phyloP scores from a whole-genome alignment of 177 flowering plant genomes.

The Tripterygium wilfordii region DNA sequence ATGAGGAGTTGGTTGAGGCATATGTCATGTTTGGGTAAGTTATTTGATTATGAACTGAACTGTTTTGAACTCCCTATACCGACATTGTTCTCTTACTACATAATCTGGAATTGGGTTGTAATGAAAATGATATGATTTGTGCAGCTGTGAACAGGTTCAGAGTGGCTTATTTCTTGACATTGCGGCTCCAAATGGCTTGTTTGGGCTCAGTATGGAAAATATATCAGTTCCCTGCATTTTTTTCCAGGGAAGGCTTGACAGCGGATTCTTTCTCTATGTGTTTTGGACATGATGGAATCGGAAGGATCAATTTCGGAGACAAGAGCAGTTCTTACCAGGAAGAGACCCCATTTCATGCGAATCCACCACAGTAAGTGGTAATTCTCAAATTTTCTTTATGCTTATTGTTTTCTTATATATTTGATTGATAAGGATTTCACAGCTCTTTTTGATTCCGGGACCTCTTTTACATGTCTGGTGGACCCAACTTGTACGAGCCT shows the following conservation, averaged over 20 bases:
- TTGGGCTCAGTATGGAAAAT: conserved; percentile 46
- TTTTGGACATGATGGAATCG: conserved; percentile 42
- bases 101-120: background rate
- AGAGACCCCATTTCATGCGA: conserved; percentile 43
- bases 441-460: conserved; percentile 64
- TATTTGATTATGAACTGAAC: background rate
- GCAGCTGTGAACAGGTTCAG: conserved; percentile 49
- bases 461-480: conserved; percentile 55
- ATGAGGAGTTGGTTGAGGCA: conserved; percentile 22
- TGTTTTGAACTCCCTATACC: background rate
- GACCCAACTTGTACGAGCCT: conserved; percentile 42
- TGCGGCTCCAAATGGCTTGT: conserved; percentile 51
- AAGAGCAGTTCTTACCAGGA: conserved; percentile 43
- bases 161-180: conserved; percentile 40
- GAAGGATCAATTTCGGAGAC: conserved; percentile 50
- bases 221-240: conserved; percentile 44
- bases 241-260: conserved; percentile 36
- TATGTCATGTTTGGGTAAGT: conserved; percentile 42
- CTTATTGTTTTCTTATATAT: conserved; percentile 2
- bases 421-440: conserved; percentile 29
- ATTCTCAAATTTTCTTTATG: conserved; percentile 16
- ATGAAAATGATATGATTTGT: conserved; percentile 7
- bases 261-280: conserved; percentile 53
- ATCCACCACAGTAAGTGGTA: conserved; percentile 39
- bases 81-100: background rate